phyloP scores from a whole-genome alignment of 495 filamentous ascomycete genomes.

The Acidomyces sp. region DNA sequence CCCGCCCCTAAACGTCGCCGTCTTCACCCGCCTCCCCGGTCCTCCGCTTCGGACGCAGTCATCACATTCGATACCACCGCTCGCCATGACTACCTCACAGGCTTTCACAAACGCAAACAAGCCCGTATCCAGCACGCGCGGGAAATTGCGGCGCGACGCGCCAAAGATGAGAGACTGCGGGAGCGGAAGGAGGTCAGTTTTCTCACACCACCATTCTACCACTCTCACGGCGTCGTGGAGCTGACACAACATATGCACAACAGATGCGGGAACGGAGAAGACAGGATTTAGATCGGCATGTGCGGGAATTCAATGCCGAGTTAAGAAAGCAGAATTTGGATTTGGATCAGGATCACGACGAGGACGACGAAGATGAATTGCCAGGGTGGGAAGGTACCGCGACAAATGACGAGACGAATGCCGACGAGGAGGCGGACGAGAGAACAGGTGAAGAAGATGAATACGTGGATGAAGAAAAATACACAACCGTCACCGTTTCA shows the following conservation, averaged over 20 bases:
- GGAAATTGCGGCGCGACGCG: conserved; percentile 57
- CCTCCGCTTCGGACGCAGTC: too few species aligned
- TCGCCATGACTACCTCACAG: conserved; percentile 75
- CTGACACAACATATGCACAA: neutral
- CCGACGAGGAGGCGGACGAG: conserved; percentile 44
- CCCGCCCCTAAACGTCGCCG: too few species aligned
- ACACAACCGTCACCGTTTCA: conserved; percentile 85
- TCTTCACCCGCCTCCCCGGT: too few species aligned
- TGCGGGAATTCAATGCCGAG: conserved; percentile 55
- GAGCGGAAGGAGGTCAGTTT: conserved; percentile 61
- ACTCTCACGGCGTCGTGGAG: too few species aligned
- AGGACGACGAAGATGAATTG: conserved; percentile 35
- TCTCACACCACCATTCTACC: too few species aligned
- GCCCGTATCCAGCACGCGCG: conserved; percentile 71
- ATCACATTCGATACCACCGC: conserved; percentile 69
- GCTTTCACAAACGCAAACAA: conserved; percentile 91
- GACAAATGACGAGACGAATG: too few species aligned
- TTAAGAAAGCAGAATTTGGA: conserved; percentile 31
- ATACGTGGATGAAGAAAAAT: conserved; percentile 91
- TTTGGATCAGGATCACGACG: conserved; percentile 28
- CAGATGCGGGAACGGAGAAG: conserved; percentile 50
- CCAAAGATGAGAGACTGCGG: conserved; percentile 55
- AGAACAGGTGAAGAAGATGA: conserved; percentile 70
- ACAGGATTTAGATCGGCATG: conserved; percentile 63
- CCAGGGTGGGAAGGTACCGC: conserved; percentile 6